Base-by-base conservation (phyloP, 2,329 filamentous ascomycete genomes). In the Dactylellina leptospora region DNA sequence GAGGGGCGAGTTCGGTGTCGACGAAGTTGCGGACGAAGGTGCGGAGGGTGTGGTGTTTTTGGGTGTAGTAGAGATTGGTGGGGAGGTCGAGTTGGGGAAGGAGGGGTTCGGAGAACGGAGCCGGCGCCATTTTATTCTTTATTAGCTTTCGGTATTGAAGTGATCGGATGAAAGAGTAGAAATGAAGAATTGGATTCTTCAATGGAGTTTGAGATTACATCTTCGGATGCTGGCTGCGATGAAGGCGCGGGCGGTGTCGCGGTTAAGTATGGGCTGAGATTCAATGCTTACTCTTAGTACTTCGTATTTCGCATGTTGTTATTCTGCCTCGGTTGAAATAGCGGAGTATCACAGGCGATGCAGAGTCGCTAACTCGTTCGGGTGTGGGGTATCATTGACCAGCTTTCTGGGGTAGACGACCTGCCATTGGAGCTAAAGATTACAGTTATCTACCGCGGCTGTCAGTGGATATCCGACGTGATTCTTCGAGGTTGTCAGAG, bases 21-120 rank as follows among this genome's bases (percentile, higher is more conserved):
- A 89, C 80, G 72, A 89, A 89, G 22, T 81, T 76, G 38, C 88
- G 84, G 0, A 89, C 80, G 3, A 80, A 81, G 36, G 84, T 81
- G 55, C 86, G 85, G 1, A 90, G 81, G n/a, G 79, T 80, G 28
- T 83, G 83, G 77, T 90, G 88, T 1, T 84, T 84, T 11, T 84
- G 81, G 25, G 83, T 87, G 81, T 90, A 90, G 79, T 89, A 88
- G 18, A 38, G 42, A 18, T 50, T 60, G 18, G 27, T 25, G 16
- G 55, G 27, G 11, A 48, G 16, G 42, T 48, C 44, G 0, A 87
- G 85, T 51, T 84, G 84, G 6, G 81, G 80, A 63, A 85, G 82
- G 25, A 81, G 74, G 3, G 80, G 80, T 56, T 81, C 80, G 50
- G 79, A 79, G 75, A 80, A 81, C 16, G 80, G 80, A 28, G 79